phyloP scores from a whole-genome alignment of 306 rosid species.

The Herpetospermum pedunculosum region DNA sequence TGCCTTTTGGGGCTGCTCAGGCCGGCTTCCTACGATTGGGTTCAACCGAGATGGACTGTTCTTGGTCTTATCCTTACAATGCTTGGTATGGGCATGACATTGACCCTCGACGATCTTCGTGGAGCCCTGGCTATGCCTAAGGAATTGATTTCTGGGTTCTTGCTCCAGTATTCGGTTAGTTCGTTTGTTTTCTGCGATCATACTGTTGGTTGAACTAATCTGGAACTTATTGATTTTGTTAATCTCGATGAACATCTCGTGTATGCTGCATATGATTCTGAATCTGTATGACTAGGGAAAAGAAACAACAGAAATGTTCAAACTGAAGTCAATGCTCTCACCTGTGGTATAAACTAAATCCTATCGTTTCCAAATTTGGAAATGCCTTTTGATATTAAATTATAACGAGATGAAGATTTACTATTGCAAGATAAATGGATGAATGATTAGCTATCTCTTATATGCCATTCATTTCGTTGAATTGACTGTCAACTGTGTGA shows the following conservation, averaged over 20 bases:
- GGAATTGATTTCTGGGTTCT: slow-evolving; percentile 55
- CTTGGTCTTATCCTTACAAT: slow-evolving; percentile 46
- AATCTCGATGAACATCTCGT: neutral
- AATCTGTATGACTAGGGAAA: neutral
- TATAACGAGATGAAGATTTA: neutral
- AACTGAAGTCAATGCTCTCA: neutral
- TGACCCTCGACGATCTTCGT: slow-evolving; percentile 70
- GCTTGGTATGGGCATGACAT: slow-evolving; percentile 98
- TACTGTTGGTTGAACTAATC: neutral
- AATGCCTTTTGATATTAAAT: neutral
- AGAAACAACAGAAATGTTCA: neutral
- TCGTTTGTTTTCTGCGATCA: neutral
- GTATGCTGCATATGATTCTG: neutral
- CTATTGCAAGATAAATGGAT: too few relatives aligned
- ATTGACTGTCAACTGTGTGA: neutral
- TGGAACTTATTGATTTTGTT: neutral
- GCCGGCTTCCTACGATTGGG: slow-evolving; percentile 59
- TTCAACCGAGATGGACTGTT: slow-evolving; percentile 43
- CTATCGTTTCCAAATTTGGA: neutral
- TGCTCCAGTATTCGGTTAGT: slow-evolving; percentile 74
- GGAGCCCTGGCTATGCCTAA: slow-evolving; percentile 71
- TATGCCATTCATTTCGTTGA: neutral
- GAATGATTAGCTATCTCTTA: neutral
- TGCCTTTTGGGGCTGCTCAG: slow-evolving; percentile 45
- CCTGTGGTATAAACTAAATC: too few relatives aligned